These are phyloP conservation scores for Toxicodendron radicans DNA, from an alignment of 345 rosid genomes.

Conservation along the genomic window DNA sequence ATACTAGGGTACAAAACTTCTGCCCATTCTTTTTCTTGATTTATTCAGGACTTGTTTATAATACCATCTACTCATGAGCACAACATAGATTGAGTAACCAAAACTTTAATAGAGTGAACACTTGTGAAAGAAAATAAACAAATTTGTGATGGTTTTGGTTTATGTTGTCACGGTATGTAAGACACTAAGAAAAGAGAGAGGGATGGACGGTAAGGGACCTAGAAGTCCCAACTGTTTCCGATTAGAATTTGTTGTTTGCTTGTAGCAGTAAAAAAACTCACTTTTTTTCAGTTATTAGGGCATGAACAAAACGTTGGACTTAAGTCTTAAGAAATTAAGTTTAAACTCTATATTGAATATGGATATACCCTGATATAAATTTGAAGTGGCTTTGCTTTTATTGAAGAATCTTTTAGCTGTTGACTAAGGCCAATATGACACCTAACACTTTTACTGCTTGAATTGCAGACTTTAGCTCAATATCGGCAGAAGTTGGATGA, in stretches of 20 bases:
- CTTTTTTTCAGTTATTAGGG: neutral
- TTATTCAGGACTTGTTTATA: slow-evolving; percentile 5
- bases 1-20: slow-evolving; percentile 64
- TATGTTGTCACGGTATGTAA: neutral
- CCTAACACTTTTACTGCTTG: slow-evolving; percentile 7
- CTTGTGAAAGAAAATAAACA: neutral
- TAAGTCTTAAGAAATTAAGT: neutral
- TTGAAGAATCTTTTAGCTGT: neutral
- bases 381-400: neutral
- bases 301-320: neutral
- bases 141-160: neutral
- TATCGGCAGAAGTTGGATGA: slow-evolving; percentile 92
- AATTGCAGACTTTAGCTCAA: slow-evolving; percentile 67
- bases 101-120: slow-evolving; percentile 3
- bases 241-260: neutral
- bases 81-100: neutral
- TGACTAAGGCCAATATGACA: neutral
- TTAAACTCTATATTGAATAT: neutral
- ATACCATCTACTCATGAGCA: neutral
- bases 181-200: neutral
- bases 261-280: neutral
- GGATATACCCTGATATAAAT: neutral
- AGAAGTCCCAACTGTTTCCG: neutral
- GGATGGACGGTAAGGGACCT: neutral
- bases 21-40: neutral